Percentiles rank a stretch among this genome's conserved stretches.
phyloP scores from a whole-genome alignment of 2,329 filamentous ascomycete genomes.

The Phaeosphaeria sp. region DNA sequence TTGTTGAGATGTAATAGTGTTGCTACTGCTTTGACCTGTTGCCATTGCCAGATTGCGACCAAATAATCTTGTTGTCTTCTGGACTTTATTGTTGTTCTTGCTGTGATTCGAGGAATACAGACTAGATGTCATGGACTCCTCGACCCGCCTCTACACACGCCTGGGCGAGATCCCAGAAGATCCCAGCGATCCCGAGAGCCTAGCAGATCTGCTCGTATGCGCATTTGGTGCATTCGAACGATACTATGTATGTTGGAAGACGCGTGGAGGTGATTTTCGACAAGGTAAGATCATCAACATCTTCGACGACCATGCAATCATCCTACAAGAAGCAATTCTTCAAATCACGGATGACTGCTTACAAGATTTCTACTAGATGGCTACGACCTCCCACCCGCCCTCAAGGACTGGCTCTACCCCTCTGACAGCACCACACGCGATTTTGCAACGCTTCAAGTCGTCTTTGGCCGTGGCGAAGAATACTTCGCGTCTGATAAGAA shows the following conservation, averaged over 20 bases:
- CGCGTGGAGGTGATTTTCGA: conserved; percentile 39
- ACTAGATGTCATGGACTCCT: conserved; percentile 30
- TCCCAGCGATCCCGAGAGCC: conserved; percentile 39
- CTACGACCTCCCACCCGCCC: conserved; percentile 40
- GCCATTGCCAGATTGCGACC: too few relatives aligned
- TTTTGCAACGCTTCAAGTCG: conserved; percentile 45
- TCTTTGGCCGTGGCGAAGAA: conserved; percentile 48
- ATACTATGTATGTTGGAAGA: conserved; percentile 51
- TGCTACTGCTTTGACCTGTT: too few relatives aligned
- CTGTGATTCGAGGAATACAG: neutral
- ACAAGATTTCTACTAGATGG: conserved; percentile 43
- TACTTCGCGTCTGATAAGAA: conserved; percentile 50
- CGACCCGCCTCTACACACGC: conserved; percentile 39
- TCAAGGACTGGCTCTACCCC: conserved; percentile 46
- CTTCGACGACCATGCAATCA: too few relatives aligned
- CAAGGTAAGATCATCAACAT: conserved; percentile 37
- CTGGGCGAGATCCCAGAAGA: conserved; percentile 41
- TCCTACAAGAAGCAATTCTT: too few relatives aligned
- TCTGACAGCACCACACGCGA: conserved; percentile 37
- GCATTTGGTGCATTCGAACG: conserved; percentile 50
- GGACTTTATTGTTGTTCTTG: neutral
- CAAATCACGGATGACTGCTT: too few relatives aligned
- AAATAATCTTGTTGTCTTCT: too few relatives aligned
- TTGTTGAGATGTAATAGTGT: neutral
- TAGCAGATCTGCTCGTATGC: conserved; percentile 47